Base-by-base conservation (phyloP, 2,329 filamentous ascomycete species). In the Epichloe coenophiala region DNA sequence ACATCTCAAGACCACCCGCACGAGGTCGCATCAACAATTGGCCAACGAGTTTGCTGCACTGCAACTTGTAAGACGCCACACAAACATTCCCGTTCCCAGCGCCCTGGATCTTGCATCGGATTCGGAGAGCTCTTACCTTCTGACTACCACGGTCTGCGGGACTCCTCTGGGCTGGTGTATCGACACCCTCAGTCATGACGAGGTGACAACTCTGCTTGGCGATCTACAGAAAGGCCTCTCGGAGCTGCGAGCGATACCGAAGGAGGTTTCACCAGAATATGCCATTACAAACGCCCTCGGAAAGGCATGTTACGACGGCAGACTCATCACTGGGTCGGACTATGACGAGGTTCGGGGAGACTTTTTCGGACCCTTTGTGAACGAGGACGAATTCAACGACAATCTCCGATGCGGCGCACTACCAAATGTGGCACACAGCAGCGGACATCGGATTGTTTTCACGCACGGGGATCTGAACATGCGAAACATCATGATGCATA, bases 391-490 rank as follows among this genome's bases (percentile, higher is more conserved):
- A 15, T 58, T 57, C 19, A 55, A 56, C n/a, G 2, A 50, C 9
- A 40, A 1, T 21, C 49, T 53, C 0, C 38, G 19, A 4, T n/a
- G 43, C 1, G 11, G 11, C 0, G 43, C 42, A 1, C 21, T 56
- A 3, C 53, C 51, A 5, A 11, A 19, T 40, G 38, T 50, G 17
- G 38, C 38, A 11, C 53, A 55, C 4, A 6, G 12, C 11, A 44
- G 17, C 13, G 49, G 48, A 3, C 51, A 58, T 23, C 12, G n/a
- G 0, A 52, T 58, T 15, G 63, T 70, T 1, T 72, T 77, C 51
- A 73, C 72, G 1, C 74, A 78, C 21, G 59, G 61, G 3, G 61
- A 66, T 33, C 50, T 67, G 0, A 62, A 59, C 23, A 57, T 56
- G 46, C 33, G 60, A 0, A 67, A 66, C 27, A 51, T 66, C 5